These are phyloP conservation scores for Tubosaeta brunneosetosa DNA, from an alignment of 768 basidiomycete genomes.

Conservation along the genomic window DNA sequence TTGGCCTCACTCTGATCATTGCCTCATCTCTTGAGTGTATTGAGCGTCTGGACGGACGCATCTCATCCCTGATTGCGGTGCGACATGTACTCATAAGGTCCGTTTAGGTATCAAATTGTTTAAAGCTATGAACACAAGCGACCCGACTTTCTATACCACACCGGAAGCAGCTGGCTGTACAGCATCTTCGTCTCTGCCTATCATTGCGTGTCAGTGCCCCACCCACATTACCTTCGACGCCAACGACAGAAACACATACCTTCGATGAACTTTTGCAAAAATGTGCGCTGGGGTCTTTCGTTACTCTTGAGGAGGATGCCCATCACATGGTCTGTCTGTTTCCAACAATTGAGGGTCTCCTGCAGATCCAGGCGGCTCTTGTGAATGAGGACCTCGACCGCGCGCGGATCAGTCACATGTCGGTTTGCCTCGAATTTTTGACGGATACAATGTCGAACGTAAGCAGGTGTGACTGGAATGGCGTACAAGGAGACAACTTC, in stretches of 20 bases:
- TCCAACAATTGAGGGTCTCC: slow-evolving; percentile 94
- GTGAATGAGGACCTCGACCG: slow-evolving; percentile 80
- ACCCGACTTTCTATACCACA: neutral
- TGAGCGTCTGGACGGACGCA: too few relatives aligned
- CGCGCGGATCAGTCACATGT: slow-evolving; percentile 71
- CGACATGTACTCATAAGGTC: neutral
- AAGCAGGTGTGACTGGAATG: slow-evolving; percentile 70
- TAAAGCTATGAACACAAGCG: neutral
- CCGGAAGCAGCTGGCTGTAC: slow-evolving; percentile 61
- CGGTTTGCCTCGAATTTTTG: slow-evolving; percentile 84
- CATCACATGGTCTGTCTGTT: slow-evolving; percentile 76
- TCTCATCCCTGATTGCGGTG: neutral
- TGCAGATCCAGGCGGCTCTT: slow-evolving; percentile 88
- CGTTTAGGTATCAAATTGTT: slow-evolving; percentile 6
- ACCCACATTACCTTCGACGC: neutral
- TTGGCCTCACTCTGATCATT: too few relatives aligned
- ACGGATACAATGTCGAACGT: slow-evolving; percentile 78
- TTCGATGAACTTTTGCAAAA: slow-evolving; percentile 82
- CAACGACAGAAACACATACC: slow-evolving; percentile 43
- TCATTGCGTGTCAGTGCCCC: neutral
- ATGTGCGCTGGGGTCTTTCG: slow-evolving; percentile 49
- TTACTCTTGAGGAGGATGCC: slow-evolving; percentile 57
- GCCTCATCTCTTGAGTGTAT: too few relatives aligned
- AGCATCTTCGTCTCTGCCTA: slow-evolving; percentile 75
- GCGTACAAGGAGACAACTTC: slow-evolving; percentile 82